Conservation (phyloP, 345 rosid species). For the Aquilaria sinensis region DNA sequence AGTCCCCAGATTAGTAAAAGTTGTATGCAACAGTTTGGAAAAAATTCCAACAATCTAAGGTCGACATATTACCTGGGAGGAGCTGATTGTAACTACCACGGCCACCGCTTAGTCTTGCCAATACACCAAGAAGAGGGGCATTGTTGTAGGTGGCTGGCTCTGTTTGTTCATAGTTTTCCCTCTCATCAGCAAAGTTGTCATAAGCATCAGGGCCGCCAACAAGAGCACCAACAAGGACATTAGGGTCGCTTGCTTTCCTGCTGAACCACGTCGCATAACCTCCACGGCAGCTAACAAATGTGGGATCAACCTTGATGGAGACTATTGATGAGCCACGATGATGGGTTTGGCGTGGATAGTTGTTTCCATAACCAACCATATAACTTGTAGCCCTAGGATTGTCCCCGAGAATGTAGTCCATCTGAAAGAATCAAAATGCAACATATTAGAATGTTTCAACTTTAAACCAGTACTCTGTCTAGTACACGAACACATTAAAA, state of each 20-base stretch:
- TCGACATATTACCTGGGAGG: slow-evolving; percentile 59
- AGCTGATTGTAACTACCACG: slow-evolving; percentile 75
- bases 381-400: slow-evolving; percentile 96
- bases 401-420: slow-evolving; percentile 95
- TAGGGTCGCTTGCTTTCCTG: slow-evolving; percentile 77
- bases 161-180: slow-evolving; percentile 94
- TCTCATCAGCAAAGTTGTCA: slow-evolving; percentile 85
- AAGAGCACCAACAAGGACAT: slow-evolving; percentile 82
- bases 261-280: slow-evolving; percentile 92
- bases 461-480: not conserved
- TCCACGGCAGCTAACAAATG: slow-evolving; percentile 79
- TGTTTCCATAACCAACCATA: slow-evolving; percentile 97
- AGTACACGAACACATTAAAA: not conserved
- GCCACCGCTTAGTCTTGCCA: slow-evolving; percentile 75
- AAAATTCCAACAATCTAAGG: not conserved
- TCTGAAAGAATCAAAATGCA: slow-evolving; percentile 28
- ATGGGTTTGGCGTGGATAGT: slow-evolving; percentile 85
- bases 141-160: slow-evolving; percentile 99
- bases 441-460: slow-evolving; percentile 1
- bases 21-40: not conserved
- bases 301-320: slow-evolving; percentile 56
- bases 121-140: slow-evolving; percentile 85
- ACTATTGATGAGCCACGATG: slow-evolving; percentile 93
- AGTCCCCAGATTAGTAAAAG: no score
- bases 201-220: slow-evolving; percentile 98